Percentiles rank a stretch among this genome's conserved stretches.
Evolutionary conservation across 176 grass and related monocot genomes (phyloP).

Genomic region (Oryza glaberrima): DNA sequence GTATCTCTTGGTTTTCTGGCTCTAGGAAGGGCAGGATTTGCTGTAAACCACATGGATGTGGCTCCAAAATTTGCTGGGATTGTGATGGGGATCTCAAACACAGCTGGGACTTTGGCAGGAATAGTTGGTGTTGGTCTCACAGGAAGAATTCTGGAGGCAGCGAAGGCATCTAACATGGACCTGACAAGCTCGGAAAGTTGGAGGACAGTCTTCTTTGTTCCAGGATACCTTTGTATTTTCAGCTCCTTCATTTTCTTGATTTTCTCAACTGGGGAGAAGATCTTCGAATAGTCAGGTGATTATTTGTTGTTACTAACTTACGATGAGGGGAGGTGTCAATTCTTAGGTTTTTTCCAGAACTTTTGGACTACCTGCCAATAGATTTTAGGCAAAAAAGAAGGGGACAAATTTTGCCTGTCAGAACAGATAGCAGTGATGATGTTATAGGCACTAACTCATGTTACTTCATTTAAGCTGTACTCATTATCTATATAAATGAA

Average conservation of each 20-base stretch:
- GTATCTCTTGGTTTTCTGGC: constrained; percentile 63
- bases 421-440: background rate
- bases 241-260: constrained; percentile 66
- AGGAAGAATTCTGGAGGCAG: constrained; percentile 60
- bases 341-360: background rate
- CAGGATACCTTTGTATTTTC: constrained; percentile 59
- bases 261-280: constrained; percentile 62
- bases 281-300: constrained; percentile 47
- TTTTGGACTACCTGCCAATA: background rate
- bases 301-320: background rate
- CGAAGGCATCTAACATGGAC: constrained; percentile 53
- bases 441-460: background rate
- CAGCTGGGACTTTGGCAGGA: constrained; percentile 65
- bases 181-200: constrained; percentile 54
- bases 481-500: background rate
- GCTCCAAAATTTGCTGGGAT: constrained; percentile 70
- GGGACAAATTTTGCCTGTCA: background rate
- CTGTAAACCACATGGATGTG: constrained; percentile 68
- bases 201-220: constrained; percentile 61
- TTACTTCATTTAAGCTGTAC: background rate
- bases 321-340: background rate
- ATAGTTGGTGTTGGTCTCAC: constrained; percentile 66
- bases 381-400: background rate
- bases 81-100: constrained; percentile 69
- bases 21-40: constrained; percentile 65